Percentiles rank a stretch among this genome's conserved stretches.
phyloP scores from a whole-genome alignment of 805 yeast genomes.

The Metschnikowia chrysomelidarum region DNA sequence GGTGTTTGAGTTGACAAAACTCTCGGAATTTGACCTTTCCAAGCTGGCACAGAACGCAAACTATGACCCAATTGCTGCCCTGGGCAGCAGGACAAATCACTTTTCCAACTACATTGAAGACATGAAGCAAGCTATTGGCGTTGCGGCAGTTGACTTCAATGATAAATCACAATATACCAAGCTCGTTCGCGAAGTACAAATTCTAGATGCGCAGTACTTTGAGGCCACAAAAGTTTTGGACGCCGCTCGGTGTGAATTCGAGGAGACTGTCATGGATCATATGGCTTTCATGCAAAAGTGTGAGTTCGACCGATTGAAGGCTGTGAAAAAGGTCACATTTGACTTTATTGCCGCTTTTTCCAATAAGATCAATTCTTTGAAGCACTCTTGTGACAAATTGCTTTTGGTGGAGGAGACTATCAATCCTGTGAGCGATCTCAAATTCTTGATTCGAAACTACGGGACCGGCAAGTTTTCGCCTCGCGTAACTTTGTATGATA shows the following conservation, averaged over 20 bases:
- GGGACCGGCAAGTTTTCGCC: slow-evolving; percentile 77
- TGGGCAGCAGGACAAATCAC: slow-evolving; percentile 15
- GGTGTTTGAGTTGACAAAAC: slow-evolving; percentile 51
- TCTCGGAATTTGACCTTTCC: slow-evolving; percentile 18
- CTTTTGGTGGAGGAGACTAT: slow-evolving; percentile 67
- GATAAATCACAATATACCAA: slow-evolving; percentile 54
- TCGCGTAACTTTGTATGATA: slow-evolving; percentile 69
- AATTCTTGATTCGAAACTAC: slow-evolving; percentile 62
- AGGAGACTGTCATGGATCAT: slow-evolving; percentile 70
- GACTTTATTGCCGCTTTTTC: slow-evolving; percentile 71
- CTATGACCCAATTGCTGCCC: slow-evolving; percentile 16
- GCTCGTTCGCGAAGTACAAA: slow-evolving; percentile 54
- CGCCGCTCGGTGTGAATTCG: slow-evolving; percentile 65
- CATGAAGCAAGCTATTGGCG: slow-evolving; percentile 46
- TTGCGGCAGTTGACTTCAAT: slow-evolving; percentile 37
- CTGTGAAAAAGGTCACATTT: slow-evolving; percentile 69
- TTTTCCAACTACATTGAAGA: slow-evolving; percentile 39
- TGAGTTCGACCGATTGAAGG: slow-evolving; percentile 73
- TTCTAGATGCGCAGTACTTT: slow-evolving; percentile 51
- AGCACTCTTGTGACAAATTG: slow-evolving; percentile 58
- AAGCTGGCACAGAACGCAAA: slow-evolving; percentile 7
- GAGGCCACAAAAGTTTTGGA: slow-evolving; percentile 59
- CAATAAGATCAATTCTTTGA: slow-evolving; percentile 56
- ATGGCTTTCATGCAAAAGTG: slow-evolving; percentile 76
- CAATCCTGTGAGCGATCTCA: slow-evolving; percentile 65